These are phyloP conservation scores for Pyricularia sp. DNA, from an alignment of 2,329 filamentous ascomycete species.

Conservation along the genomic window DNA sequence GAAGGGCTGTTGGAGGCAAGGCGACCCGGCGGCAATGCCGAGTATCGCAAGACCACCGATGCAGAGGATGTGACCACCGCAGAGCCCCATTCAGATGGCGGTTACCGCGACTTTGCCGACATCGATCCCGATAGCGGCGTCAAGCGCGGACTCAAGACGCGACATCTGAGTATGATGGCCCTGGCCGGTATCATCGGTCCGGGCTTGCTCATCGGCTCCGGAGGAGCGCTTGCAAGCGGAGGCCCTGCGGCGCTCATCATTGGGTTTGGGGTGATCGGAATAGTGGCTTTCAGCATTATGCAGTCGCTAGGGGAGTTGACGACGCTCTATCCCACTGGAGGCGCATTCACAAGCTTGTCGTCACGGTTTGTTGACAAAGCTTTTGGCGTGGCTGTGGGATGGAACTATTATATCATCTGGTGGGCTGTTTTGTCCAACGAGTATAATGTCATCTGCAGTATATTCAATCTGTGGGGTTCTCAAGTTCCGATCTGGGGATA, in stretches of 20 bases:
- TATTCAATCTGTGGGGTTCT: slow-evolving; percentile 57
- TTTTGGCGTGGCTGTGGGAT: slow-evolving; percentile 59
- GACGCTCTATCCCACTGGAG: slow-evolving; percentile 61
- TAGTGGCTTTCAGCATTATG: slow-evolving; percentile 60
- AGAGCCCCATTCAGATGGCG: background rate
- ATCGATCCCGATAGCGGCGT: slow-evolving; percentile 56
- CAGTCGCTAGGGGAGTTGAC: slow-evolving; percentile 68
- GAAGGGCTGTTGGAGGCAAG: background rate
- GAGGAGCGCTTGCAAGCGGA: slow-evolving; percentile 57
- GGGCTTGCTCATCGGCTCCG: slow-evolving; percentile 62
- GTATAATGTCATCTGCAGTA: slow-evolving; percentile 59
- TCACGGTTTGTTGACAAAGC: slow-evolving; percentile 64
- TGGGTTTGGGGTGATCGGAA: slow-evolving; percentile 62
- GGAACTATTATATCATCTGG: slow-evolving; percentile 66
- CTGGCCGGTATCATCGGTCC: slow-evolving; percentile 57
- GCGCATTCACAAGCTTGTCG: slow-evolving; percentile 61
- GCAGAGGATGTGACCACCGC: background rate
- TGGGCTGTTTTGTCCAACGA: slow-evolving; percentile 57
- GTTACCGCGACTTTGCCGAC: slow-evolving; percentile 24
- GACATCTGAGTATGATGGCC: slow-evolving; percentile 59
- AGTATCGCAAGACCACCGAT: background rate
- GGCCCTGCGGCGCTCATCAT: slow-evolving; percentile 66
- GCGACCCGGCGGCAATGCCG: background rate
- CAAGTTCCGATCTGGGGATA: slow-evolving; percentile 54
- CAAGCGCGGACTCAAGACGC: slow-evolving; percentile 59